phyloP scores from a whole-genome alignment of 305 asterid species.

The Fraxinus baroniana region DNA sequence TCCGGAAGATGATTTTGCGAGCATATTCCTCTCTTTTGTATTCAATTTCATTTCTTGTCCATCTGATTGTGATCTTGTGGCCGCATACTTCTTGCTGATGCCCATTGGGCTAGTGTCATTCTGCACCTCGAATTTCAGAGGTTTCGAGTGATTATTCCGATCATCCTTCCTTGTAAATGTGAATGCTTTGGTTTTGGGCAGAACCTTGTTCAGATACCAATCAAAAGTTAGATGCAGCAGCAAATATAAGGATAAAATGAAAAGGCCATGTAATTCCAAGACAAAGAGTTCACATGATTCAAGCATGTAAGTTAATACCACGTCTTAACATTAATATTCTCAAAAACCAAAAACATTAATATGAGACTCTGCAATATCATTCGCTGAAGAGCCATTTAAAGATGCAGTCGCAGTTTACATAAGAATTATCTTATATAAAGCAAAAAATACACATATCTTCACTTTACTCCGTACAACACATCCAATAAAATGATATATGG shows the following conservation, averaged over 20 bases:
- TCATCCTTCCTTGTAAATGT: slow-evolving; percentile 35
- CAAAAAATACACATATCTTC: not conserved
- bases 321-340: not conserved
- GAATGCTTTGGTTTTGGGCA: slow-evolving; percentile 34
- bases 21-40: slow-evolving; percentile 19
- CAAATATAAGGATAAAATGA: not conserved
- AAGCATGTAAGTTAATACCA: not conserved
- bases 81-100: slow-evolving; percentile 25
- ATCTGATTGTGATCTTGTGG: slow-evolving; percentile 33
- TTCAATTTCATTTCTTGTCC: slow-evolving; percentile 25
- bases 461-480: not conserved
- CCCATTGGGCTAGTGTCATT: slow-evolving; percentile 30
- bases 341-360: not conserved
- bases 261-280: not conserved
- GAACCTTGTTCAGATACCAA: slow-evolving; percentile 32
- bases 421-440: not conserved
- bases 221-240: slow-evolving; percentile 23
- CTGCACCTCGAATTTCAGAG: slow-evolving; percentile 26
- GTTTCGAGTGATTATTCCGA: slow-evolving; percentile 28
- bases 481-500: no score
- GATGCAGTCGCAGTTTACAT: not conserved
- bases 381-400: not conserved
- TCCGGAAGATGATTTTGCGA: slow-evolving; percentile 34
- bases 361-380: not conserved
- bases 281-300: not conserved